Conservation (phyloP, 768 basidiomycete species). For the Lyophyllum shimeji region DNA sequence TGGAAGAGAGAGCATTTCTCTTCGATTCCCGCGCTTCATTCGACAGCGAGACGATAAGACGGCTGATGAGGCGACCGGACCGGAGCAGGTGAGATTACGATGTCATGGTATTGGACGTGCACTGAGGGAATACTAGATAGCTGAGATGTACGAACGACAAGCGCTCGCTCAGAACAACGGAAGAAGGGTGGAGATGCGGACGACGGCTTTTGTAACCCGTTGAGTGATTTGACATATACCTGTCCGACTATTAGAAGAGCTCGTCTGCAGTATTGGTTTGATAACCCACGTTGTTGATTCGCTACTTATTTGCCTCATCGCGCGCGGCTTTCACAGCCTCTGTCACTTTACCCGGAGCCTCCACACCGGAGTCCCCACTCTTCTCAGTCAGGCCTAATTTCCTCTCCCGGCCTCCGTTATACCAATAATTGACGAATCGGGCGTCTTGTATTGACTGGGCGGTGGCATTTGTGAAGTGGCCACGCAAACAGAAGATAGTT, state of each 20-base stretch:
- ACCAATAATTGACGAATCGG: conserved; percentile 90
- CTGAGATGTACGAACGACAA: conserved; percentile 93
- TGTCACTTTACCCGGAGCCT: conserved; percentile 41
- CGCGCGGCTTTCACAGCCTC: conserved; percentile 48
- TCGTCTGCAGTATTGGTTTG: conserved; percentile 2
- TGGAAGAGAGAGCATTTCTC: conserved; percentile 91
- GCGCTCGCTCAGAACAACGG: conserved; percentile 72
- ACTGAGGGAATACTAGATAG: conserved; percentile 51
- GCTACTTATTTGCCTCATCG: conserved; percentile 38
- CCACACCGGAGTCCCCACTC: conserved; percentile 22
- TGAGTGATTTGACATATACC: conserved; percentile 16
- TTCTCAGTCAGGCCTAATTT: conserved; percentile 43
- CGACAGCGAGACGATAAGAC: conserved; percentile 91
- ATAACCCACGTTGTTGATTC: conserved; percentile 19
- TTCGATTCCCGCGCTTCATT: conserved; percentile 96
- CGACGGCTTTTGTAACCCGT: conserved; percentile 70
- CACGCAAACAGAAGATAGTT: conserved; percentile 96
- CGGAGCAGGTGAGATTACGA: conserved; percentile 72
- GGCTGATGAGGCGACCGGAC: conserved; percentile 88
- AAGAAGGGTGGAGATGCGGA: conserved; percentile 68
- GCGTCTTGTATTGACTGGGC: conserved; percentile 83
- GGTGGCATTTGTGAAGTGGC: conserved; percentile 86
- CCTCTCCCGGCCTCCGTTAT: conserved; percentile 83
- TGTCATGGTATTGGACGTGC: not conserved
- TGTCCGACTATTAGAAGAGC: conserved; percentile 23